Base-by-base conservation (phyloP, 306 rosid genomes). In the Begonia fuchsioides region DNA sequence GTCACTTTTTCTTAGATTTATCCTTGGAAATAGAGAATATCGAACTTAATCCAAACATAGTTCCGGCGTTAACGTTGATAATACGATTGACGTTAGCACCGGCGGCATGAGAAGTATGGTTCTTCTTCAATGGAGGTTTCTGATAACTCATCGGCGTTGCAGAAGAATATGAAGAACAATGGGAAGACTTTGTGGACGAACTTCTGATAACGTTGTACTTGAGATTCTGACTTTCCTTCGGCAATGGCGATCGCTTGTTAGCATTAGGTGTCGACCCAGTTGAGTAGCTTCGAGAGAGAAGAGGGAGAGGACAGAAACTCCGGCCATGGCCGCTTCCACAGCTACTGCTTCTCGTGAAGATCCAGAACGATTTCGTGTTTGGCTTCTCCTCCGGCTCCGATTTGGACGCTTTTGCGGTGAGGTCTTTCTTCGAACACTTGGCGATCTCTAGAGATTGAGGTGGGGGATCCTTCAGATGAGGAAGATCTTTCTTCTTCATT, bases 261-360 rank as follows among this genome's bases (percentile, higher is more conserved):
- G 49, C 65, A 68, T 55, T 72, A 15, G 83, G 67, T 4, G 74
- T 32, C 15, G 94, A 74, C 3, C 96, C 94, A 3, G 94, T 80
- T 17, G 96, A 87, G 57, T 82, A 68, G 82, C 96, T 87, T 47
- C 92, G 67, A 1, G 92, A 77, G 12, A 87, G 43, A 56, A 87
- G 84, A 32, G 92, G 92, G 17, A 87, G 54, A 55, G 96, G 96
- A 55, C 96, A 87, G 15, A 87, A 67, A 40, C 82, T 82, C 13
- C 80, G 65, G 11, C 82, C 86, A 48, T 87, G 82, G 19, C 94
- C 96, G 65, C 73, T 75, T 0, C 96, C 96, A 61, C 94, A 87
- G 41, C 96, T 87, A 26, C 92, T 87, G 48, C 96, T 87, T 56
- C 96, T 66, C 68, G 75, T 82, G 59, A 87, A 87, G 13, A 87